Percentiles rank a stretch among this genome's conserved stretches.
Conservation (phyloP, 2,329 filamentous ascomycete genomes). For the Xylariaceae sp. region DNA sequence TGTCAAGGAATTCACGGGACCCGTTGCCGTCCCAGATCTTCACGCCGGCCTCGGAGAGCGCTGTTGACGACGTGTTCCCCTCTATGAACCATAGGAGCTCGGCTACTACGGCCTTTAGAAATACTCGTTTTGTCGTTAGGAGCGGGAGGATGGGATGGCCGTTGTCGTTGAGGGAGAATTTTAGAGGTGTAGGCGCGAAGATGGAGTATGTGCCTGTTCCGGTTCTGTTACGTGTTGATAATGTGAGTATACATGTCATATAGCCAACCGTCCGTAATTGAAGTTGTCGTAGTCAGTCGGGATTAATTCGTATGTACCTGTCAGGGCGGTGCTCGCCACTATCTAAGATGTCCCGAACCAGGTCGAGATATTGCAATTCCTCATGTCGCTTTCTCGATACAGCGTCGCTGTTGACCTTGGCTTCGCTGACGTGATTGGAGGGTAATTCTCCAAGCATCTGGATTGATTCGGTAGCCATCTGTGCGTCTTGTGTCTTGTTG, state of each 20-base stretch:
- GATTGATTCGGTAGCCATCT: constrained; percentile 10
- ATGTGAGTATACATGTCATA: too few species aligned
- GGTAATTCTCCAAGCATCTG: not conserved
- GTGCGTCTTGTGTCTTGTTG: not conserved
- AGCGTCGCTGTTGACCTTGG: constrained; percentile 6
- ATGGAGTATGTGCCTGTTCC: constrained; percentile 89
- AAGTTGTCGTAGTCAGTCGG: not conserved
- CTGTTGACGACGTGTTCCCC: constrained; percentile 71
- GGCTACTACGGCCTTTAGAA: constrained; percentile 79
- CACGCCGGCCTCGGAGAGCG: constrained; percentile 72
- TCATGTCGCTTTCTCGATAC: constrained; percentile 52
- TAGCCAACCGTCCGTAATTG: too few species aligned
- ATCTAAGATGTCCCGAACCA: constrained; percentile 78
- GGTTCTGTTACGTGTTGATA: constrained; percentile 49
- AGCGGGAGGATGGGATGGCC: constrained; percentile 71
- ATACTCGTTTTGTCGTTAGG: constrained; percentile 95
- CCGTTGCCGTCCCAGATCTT: constrained; percentile 99
- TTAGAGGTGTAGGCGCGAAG: constrained; percentile 80
- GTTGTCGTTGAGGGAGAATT: constrained; percentile 70
- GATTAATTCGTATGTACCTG: constrained; percentile 44
- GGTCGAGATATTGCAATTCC: constrained; percentile 87
- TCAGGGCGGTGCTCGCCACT: constrained; percentile 85
- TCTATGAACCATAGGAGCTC: constrained; percentile 96
- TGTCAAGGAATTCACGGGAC: constrained; percentile 82
- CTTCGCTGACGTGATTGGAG: not conserved